phyloP scores from a whole-genome alignment of 768 basidiomycete species.

The Udeniomyces megalosporus region DNA sequence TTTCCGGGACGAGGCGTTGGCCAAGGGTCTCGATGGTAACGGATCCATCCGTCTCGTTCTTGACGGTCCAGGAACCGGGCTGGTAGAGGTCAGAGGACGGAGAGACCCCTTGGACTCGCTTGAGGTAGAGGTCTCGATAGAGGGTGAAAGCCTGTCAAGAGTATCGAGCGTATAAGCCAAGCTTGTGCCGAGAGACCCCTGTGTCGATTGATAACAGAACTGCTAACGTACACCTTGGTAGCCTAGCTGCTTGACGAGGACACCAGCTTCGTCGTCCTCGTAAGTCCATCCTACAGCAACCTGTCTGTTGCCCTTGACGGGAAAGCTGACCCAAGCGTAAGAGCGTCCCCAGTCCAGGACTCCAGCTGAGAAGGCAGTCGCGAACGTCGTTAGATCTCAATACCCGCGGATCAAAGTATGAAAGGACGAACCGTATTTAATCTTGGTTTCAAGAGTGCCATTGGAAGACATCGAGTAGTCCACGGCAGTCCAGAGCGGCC shows the following conservation, averaged over 20 bases:
- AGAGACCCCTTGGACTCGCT: neutral
- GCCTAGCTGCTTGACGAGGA: constrained; percentile 16
- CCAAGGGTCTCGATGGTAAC: constrained; percentile 18
- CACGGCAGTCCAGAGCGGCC: constrained; percentile 16
- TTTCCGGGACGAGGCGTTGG: constrained; percentile 20
- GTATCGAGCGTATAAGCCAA: neutral
- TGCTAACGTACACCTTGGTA: constrained; percentile 16
- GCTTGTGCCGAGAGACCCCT: neutral
- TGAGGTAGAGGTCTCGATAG: constrained; percentile 20
- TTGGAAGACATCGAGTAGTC: neutral
- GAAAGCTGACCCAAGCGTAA: constrained; percentile 20
- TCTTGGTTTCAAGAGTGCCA: neutral
- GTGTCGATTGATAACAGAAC: too few species aligned
- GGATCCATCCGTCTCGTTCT: constrained; percentile 18
- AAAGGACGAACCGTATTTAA: too few species aligned
- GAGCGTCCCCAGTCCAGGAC: constrained; percentile 20
- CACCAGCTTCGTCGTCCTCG: constrained; percentile 17
- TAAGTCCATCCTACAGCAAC: constrained; percentile 20
- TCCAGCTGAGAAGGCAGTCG: neutral
- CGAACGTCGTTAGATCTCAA: neutral
- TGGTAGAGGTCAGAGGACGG: neutral
- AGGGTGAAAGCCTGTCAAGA: constrained; percentile 17
- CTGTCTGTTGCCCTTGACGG: constrained; percentile 8
- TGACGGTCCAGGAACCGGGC: constrained; percentile 18
- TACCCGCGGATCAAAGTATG: too few species aligned